These are phyloP conservation scores for Puccinellia tenuiflora DNA, from an alignment of 176 grass and related monocot genomes.

Conservation along the genomic window DNA sequence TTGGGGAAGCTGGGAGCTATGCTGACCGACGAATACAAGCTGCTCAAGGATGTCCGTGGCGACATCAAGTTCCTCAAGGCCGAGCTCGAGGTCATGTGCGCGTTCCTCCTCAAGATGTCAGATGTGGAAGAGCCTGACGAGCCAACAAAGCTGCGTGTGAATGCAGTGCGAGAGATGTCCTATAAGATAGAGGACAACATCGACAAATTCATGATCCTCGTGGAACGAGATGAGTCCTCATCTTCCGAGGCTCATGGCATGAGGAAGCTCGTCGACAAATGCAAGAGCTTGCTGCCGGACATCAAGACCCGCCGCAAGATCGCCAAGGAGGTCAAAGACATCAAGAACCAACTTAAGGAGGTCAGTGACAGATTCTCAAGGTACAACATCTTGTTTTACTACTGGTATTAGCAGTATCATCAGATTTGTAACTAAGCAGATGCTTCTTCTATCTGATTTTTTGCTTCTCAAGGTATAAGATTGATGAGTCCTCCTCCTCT, in stretches of 20 bases:
- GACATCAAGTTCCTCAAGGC: not conserved
- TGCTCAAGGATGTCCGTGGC: not conserved
- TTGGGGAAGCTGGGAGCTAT: not conserved
- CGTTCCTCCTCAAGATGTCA: not conserved
- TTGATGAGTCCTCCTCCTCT: not conserved
- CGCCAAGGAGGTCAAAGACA: not conserved
- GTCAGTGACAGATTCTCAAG: not conserved
- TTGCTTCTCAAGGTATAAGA: not conserved
- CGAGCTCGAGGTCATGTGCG: not conserved
- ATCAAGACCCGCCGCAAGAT: not conserved
- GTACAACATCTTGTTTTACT: not conserved
- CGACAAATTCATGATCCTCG: not conserved
- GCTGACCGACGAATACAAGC: not conserved
- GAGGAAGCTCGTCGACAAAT: not conserved
- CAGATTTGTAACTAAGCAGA: not conserved
- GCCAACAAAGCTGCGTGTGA: not conserved
- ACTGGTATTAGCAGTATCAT: not conserved
- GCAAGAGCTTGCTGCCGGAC: not conserved
- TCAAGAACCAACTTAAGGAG: not conserved
- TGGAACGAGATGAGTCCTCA: not conserved
- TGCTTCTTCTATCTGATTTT: not conserved
- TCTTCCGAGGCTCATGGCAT: not conserved
- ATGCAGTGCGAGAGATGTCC: not conserved
- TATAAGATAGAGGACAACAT: slow-evolving; percentile 4
- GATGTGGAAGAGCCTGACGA: not conserved